Conservation (phyloP, 2,329 filamentous ascomycete species). For the Fusarium anthophilum region DNA sequence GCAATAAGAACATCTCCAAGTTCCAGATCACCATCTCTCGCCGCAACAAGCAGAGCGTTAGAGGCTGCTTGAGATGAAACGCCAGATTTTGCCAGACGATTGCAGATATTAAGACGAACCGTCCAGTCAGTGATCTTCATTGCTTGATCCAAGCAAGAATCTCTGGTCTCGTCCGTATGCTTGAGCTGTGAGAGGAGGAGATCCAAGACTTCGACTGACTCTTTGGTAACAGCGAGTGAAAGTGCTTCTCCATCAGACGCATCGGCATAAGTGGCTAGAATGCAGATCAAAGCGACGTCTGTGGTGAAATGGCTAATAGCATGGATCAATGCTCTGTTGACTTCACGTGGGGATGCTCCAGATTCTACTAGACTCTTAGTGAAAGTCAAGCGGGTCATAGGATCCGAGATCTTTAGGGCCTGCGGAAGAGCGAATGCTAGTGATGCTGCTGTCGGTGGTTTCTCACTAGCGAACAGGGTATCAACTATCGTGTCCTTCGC, state of each 20-base stretch:
- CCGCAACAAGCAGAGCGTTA: constrained; percentile 60
- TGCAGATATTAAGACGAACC: constrained; percentile 55
- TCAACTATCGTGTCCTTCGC: constrained; percentile 58
- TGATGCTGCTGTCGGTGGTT: constrained; percentile 53
- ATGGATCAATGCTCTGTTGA: constrained; percentile 62
- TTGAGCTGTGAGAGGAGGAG: constrained; percentile 53
- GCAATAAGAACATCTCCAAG: constrained; percentile 61
- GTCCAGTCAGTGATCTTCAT: constrained; percentile 53
- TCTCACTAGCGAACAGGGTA: constrained; percentile 54
- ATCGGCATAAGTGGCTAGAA: constrained; percentile 58
- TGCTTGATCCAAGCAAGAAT: constrained; percentile 55
- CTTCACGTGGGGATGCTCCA: constrained; percentile 58
- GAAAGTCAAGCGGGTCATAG: constrained; percentile 61
- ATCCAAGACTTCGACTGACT: constrained; percentile 56
- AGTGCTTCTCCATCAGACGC: constrained; percentile 61
- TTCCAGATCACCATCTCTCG: constrained; percentile 61
- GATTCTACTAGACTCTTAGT: constrained; percentile 60
- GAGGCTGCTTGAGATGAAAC: constrained; percentile 58
- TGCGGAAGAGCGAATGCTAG: constrained; percentile 62
- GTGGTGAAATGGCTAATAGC: constrained; percentile 58
- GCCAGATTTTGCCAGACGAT: constrained; percentile 56
- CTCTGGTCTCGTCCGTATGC: constrained; percentile 51
- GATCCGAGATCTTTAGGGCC: constrained; percentile 60
- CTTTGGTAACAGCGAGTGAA: constrained; percentile 55
- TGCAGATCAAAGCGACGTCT: constrained; percentile 59